Evolutionary conservation across 306 rosid genomes (phyloP), one percentile per base, ranked within the genome.

Genomic region (Cajanus cajan): DNA sequence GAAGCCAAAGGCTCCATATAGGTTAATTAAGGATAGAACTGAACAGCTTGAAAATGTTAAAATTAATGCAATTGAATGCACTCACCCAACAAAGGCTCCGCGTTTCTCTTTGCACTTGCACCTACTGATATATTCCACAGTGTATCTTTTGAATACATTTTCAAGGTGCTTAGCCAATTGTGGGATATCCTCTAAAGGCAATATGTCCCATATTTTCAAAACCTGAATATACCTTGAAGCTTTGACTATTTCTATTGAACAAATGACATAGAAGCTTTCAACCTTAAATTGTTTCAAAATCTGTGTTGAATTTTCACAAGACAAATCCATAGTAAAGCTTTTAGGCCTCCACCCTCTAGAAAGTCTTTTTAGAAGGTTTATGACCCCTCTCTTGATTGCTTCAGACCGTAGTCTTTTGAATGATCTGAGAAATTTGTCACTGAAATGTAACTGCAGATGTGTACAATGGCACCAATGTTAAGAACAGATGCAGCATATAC

Each of bases 291-390:
- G 80, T 77, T 84, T 84, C 80, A 85, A 39, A 19, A 92, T n/a
- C 82, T 6, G 18, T 0, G 83, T 68, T 18, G 94, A 88, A 61
- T 54, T 71, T 36, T 77, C 88, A 73, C 83, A 74, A 43, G 3
- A 19, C 21, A 80, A 47, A 12, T 82, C 84, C 6, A 58, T 33
- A 0, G 15, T 78, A 1, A 13, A 54, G 61, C 66, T 58, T 61
- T 80, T 87, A 0, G 92, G 95, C 43, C 91, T 87, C 95, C 94
- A 88, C 0, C 97, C 94, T 16, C 11, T 31, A 0, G 90, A 80
- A 70, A 92, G 87, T 19, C 70, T 87, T 18, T 81, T 72, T 2
- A 90, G 71, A 71, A 80, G 90, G 44, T n/a, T 74, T 21, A 90
- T 4, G 8, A 89, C 86, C 1, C 77, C 80, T 73, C 82, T 89